Conservation (phyloP, 1,284 basidiomycete species). For the Ustilago crameri region DNA sequence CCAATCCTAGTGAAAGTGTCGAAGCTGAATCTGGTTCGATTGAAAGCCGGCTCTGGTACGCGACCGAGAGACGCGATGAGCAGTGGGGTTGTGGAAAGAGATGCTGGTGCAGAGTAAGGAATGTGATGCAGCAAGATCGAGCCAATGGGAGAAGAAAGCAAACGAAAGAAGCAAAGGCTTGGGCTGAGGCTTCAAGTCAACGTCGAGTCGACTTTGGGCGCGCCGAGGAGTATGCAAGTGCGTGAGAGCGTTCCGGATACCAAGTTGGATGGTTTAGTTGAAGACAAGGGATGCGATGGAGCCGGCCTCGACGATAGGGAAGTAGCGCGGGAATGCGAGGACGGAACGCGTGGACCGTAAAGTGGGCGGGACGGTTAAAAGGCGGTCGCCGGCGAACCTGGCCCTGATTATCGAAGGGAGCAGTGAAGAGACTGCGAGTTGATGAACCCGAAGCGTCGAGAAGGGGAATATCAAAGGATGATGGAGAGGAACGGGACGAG, state of each 20-base stretch:
- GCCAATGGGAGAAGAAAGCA: not conserved
- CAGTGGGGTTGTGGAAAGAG: not conserved
- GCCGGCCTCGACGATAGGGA: not conserved
- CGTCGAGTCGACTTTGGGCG: not conserved
- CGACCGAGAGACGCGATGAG: not conserved
- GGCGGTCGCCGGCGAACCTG: slow-evolving; percentile 36
- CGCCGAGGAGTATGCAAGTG: not conserved
- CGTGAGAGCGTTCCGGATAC: not conserved
- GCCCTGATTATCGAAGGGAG: not conserved
- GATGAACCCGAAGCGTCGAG: slow-evolving; percentile 2
- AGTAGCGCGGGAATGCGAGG: not conserved
- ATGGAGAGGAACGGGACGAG: not conserved
- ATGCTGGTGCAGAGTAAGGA: slow-evolving; percentile 1
- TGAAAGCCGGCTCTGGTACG: not conserved
- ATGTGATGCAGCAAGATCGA: not conserved
- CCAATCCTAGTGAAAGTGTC: too few relatives aligned
- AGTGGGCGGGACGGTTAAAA: too few relatives aligned
- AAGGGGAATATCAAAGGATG: not conserved
- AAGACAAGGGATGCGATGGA: not conserved
- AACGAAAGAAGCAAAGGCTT: not conserved
- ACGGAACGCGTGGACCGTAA: too few relatives aligned
- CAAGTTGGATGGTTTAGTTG: slow-evolving; percentile 4
- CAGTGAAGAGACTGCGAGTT: slow-evolving; percentile 3
- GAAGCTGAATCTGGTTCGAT: too few relatives aligned
- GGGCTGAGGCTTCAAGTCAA: not conserved